Percentiles rank a stretch among this genome's conserved stretches.
These are phyloP conservation scores for Trapa bicornis DNA, from an alignment of 345 rosid species.

Conservation along the genomic window DNA sequence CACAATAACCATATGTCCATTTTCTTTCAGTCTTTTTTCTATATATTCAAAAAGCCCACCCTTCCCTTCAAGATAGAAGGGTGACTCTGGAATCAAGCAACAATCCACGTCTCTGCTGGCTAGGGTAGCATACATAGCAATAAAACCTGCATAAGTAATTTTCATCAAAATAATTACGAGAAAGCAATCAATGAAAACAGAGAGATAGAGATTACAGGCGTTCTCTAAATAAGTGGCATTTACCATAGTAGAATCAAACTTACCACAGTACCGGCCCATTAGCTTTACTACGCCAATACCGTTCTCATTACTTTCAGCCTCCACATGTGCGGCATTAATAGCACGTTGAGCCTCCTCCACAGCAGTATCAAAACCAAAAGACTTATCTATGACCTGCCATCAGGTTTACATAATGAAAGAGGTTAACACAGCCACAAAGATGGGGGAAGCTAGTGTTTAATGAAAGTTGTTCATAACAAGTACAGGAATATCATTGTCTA, in stretches of 20 bases:
- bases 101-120: constrained; percentile 91
- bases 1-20: constrained; percentile 84
- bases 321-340: constrained; percentile 86
- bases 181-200: background rate
- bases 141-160: constrained; percentile 39
- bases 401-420: background rate
- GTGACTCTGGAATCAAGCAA: constrained; percentile 94
- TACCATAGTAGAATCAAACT: constrained; percentile 12
- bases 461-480: constrained; percentile 6
- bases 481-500: constrained; percentile 92
- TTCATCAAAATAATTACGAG: background rate
- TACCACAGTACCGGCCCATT: constrained; percentile 84
- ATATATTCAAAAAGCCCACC: constrained; percentile 78
- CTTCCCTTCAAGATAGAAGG: constrained; percentile 76
- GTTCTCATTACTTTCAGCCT: constrained; percentile 60
- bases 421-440: background rate
- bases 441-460: background rate
- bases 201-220: no score
- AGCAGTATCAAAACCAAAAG: constrained; percentile 89
- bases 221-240: background rate
- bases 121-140: constrained; percentile 75
- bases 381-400: constrained; percentile 73
- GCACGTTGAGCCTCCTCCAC: constrained; percentile 98
- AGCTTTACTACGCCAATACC: constrained; percentile 86
- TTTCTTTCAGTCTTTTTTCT: constrained; percentile 49